Conservation (phyloP, 2,329 filamentous ascomycete species). For the Colletotrichum zoysiae region DNA sequence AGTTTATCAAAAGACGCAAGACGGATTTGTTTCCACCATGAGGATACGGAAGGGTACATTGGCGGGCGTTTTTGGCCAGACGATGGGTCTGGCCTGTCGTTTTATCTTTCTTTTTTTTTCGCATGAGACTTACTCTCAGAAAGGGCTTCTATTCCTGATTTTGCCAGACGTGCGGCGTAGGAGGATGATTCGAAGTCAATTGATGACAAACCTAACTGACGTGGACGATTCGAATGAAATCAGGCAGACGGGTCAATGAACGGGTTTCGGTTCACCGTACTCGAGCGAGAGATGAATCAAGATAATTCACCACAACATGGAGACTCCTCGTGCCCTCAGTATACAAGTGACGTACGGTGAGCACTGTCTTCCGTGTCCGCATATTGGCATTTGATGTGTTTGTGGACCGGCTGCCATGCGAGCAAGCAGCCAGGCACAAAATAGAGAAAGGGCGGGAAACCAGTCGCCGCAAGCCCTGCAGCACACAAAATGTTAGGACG, state of each 20-base stretch:
- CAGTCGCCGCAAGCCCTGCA: background rate
- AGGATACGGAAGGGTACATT: conserved; percentile 32
- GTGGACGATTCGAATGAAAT: conserved; percentile 25
- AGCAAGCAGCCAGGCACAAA: background rate
- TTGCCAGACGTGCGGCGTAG: background rate
- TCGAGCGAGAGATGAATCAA: conserved; percentile 32
- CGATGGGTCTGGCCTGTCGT: conserved; percentile 13
- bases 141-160: background rate
- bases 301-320: conserved; percentile 9
- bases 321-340: background rate
- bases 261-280: conserved; percentile 3
- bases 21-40: conserved; percentile 38
- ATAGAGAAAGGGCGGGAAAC: background rate
- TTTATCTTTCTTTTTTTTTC: conserved; percentile 12
- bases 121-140: conserved; percentile 12
- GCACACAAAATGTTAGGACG: background rate
- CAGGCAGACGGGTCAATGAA: conserved; percentile 8
- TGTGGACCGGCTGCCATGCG: background rate
- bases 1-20: conserved; percentile 38
- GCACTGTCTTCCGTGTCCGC: too few relatives aligned
- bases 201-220: conserved; percentile 31
- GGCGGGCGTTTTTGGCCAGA: conserved; percentile 34
- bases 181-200: background rate
- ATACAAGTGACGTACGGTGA: background rate
- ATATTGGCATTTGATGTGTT: too few relatives aligned